These are phyloP conservation scores for Cladosporium sp. DNA, from an alignment of 2,329 filamentous ascomycete genomes.

Conservation along the genomic window DNA sequence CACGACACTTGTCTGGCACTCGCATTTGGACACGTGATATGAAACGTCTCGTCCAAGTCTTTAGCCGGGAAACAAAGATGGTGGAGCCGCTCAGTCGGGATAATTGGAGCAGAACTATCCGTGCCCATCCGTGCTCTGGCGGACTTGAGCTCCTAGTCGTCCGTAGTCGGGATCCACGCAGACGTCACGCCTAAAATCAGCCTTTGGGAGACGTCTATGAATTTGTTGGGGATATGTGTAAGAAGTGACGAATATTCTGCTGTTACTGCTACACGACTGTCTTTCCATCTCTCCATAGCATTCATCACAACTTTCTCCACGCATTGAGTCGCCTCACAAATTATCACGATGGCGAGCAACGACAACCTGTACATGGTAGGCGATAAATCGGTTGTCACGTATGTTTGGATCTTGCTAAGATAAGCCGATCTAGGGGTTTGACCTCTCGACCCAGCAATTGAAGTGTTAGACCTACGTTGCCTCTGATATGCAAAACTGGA, in stretches of 20 bases:
- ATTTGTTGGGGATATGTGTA: constrained; percentile 4
- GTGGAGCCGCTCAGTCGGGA: constrained; percentile 2
- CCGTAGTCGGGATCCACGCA: constrained; percentile 13
- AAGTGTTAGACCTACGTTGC: constrained; percentile 63
- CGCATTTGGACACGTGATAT: background rate
- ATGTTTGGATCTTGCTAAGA: background rate
- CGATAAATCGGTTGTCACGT: background rate
- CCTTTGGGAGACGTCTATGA: constrained; percentile 6
- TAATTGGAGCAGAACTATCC: background rate
- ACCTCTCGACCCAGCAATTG: constrained; percentile 94
- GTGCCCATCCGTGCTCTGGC: background rate
- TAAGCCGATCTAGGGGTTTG: constrained; percentile 63
- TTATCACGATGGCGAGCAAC: constrained; percentile 18
- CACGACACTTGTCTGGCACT: background rate
- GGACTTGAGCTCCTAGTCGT: background rate
- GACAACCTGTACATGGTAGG: constrained; percentile 20
- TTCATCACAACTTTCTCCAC: background rate
- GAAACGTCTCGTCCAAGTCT: background rate
- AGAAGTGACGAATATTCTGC: background rate
- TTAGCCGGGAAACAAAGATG: constrained; percentile 6
- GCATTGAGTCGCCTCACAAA: background rate
- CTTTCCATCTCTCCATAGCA: background rate
- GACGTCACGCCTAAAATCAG: constrained; percentile 15
- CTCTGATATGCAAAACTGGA: background rate
- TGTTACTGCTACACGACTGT: constrained; percentile 1